A percentile compares a stretch with the other conserved stretches of the same genome.
These are phyloP conservation scores for Camellia sinensis DNA, from an alignment of 148 eudicot species.

Conservation along the genomic window DNA sequence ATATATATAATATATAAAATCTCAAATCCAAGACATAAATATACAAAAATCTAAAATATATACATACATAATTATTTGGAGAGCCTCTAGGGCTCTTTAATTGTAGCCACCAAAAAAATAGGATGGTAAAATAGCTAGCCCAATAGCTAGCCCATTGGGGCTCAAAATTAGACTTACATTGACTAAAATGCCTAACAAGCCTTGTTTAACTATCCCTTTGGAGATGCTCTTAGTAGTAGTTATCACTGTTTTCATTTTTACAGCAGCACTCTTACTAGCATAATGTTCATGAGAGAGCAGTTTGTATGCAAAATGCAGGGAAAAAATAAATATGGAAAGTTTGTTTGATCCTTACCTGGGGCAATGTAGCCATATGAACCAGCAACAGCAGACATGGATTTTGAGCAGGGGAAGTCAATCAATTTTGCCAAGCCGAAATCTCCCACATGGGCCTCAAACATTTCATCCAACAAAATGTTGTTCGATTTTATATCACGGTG, in stretches of 20 bases:
- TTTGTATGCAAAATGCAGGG: background rate
- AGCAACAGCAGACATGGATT: conserved; percentile 88
- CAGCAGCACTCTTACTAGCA: background rate
- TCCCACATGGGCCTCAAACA: conserved; percentile 72
- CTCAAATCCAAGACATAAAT: too few relatives aligned
- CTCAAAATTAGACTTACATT: too few relatives aligned
- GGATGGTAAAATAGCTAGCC: too few relatives aligned
- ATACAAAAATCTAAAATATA: too few relatives aligned
- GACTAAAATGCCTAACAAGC: too few relatives aligned
- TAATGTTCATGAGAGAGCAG: background rate
- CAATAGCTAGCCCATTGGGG: too few relatives aligned
- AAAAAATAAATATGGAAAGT: background rate
- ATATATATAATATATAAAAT: too few relatives aligned
- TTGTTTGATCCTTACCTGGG: conserved; percentile 53
- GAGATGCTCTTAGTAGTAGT: background rate
- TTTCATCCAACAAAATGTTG: conserved; percentile 68
- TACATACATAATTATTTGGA: too few relatives aligned
- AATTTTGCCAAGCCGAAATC: conserved; percentile 94
- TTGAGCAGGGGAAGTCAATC: conserved; percentile 70
- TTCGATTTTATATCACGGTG: conserved; percentile 90
- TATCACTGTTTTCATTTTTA: background rate
- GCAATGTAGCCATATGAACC: conserved; percentile 98
- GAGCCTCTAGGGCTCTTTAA: too few relatives aligned
- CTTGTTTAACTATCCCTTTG: too few relatives aligned
- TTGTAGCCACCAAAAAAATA: too few relatives aligned